Evolutionary conservation across 2,329 filamentous ascomycete species (phyloP).

Genomic region (Beauveria brongniartii): DNA sequence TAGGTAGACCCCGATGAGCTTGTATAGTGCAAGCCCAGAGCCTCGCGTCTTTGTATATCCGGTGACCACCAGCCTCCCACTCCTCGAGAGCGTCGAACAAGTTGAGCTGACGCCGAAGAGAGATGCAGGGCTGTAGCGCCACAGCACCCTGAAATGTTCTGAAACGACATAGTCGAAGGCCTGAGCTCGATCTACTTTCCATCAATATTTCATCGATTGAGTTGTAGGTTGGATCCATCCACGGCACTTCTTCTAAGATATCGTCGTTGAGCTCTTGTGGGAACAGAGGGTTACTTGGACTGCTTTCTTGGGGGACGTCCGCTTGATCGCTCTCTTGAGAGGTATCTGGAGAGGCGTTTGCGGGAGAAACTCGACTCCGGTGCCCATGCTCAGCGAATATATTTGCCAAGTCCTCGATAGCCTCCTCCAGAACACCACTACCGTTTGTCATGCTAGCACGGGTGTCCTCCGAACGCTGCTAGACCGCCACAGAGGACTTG

Average conservation of each 20-base stretch:
- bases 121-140: conserved; percentile 25
- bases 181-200: not conserved
- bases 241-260: conserved; percentile 15
- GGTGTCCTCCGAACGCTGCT: conserved; percentile 18
- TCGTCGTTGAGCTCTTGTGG: not conserved
- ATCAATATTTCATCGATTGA: not conserved
- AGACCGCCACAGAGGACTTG: conserved; percentile 11
- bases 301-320: not conserved
- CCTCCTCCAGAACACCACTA: not conserved
- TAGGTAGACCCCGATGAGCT: conserved; percentile 17
- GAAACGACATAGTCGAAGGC: conserved; percentile 18
- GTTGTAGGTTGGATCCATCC: conserved; percentile 19
- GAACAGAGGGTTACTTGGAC: not conserved
- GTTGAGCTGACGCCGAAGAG: conserved; percentile 13
- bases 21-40: conserved; percentile 25
- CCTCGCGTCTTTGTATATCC: conserved; percentile 21
- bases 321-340: not conserved
- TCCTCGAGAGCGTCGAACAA: conserved; percentile 18
- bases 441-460: conserved; percentile 4
- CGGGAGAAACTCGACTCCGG: not conserved
- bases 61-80: conserved; percentile 18
- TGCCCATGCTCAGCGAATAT: not conserved
- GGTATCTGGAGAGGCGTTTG: not conserved
- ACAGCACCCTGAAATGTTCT: conserved; percentile 18
- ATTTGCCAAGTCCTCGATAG: not conserved